Base-by-base conservation (phyloP, 2,329 filamentous ascomycete genomes). In the Aspergillus sp. region DNA sequence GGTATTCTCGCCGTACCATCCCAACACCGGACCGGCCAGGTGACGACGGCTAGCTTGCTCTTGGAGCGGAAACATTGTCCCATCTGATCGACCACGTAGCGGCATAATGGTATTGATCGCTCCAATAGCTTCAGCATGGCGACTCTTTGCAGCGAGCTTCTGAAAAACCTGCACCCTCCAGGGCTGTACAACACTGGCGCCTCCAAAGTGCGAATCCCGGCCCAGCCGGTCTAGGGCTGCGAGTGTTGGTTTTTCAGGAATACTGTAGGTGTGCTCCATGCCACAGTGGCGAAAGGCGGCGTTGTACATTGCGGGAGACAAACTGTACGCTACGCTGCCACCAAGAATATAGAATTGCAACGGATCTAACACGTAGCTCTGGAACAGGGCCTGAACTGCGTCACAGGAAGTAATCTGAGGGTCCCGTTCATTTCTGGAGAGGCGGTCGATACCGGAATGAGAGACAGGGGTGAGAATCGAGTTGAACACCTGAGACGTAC, bases 61-160 rank as follows among this genome's bases (percentile, higher is more conserved):
- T 53, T 74, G 68, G 11, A 80, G 67, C 3, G 76, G 68, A 50
- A 73, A 75, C 60, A 79, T 72, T 1, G 69, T 72, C 15, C 76
- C 77, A 47, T 78, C 72, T 4, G 75, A 64, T 5, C 72, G 64
- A 0, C 72, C 74, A 25, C 77, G 76, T n/a, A 80, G 65, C 15
- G 78, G 78, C 70, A 80, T 77, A 17, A 80, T 74, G 0, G 78
- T 80, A 61, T 80, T 80, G 60, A 80, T 75, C 1, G 78, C 78
- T 3, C 78, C 78, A n/a, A 80, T 80, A 4, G 77, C 77, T 60
- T 79, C 77, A n/a, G 76, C 78, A 58, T 80, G 76, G 17, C 72
- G 73, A 54, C 77, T 80, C 60, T 78, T 76, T 7, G 76, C 72
- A 11, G 72, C 69, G 2, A 80, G 67, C 47, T 76, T 74, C 30